Conservation (phyloP, 225 moss, liverwort and hornwort genomes). For the Bryoerythrophyllum caledonicum region DNA sequence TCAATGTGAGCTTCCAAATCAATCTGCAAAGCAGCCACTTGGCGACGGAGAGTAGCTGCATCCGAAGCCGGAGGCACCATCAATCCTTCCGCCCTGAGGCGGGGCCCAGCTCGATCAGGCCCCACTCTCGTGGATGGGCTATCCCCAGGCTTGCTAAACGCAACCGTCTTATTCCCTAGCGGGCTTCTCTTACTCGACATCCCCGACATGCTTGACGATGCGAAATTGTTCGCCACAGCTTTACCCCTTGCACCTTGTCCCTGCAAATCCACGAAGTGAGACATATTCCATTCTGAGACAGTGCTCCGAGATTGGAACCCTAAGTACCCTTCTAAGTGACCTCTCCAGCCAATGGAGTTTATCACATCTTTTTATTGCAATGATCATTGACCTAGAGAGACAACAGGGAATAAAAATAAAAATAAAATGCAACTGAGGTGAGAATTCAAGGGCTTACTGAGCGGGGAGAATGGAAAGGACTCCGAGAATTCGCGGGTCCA, state of each 20-base stretch:
- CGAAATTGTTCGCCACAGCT: slow-evolving; percentile 18
- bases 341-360: neutral
- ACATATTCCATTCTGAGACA: slow-evolving; percentile 1
- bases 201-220: slow-evolving; percentile 54
- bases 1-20: slow-evolving; percentile 83
- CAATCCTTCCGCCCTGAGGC: slow-evolving; percentile 66
- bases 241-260: slow-evolving; percentile 14
- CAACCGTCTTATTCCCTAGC: slow-evolving; percentile 55
- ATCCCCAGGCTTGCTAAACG: slow-evolving; percentile 62
- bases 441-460: slow-evolving; percentile 12
- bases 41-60: slow-evolving; percentile 77
- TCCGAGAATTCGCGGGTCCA: slow-evolving; percentile 27
- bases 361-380: slow-evolving; percentile 3
- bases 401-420: neutral
- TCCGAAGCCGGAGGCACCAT: slow-evolving; percentile 82
- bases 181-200: slow-evolving; percentile 59
- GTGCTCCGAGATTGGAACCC: slow-evolving; percentile 1
- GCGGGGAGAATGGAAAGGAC: slow-evolving; percentile 32
- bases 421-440: neutral
- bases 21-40: slow-evolving; percentile 80
- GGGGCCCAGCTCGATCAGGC: slow-evolving; percentile 57
- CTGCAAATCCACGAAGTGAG: slow-evolving; percentile 8
- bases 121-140: slow-evolving; percentile 40
- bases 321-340: neutral
- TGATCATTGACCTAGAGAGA: neutral